Base-by-base conservation (phyloP, 345 rosid genomes). In the Pugionium cornutum region DNA sequence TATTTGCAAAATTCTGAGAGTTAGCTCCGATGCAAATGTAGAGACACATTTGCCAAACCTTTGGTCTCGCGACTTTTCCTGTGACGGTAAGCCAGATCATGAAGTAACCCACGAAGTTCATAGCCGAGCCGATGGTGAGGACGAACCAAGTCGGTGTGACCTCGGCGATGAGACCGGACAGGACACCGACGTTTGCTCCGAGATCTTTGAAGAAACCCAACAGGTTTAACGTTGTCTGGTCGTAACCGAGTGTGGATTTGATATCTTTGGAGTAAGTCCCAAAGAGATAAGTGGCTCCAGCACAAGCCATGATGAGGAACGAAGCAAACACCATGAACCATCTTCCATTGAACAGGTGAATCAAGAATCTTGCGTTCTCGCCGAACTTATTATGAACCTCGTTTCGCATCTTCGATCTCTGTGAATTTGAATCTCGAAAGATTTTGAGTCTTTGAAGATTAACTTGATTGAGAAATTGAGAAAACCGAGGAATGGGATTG, bases 281-380 rank as follows among this genome's bases (percentile, higher is more conserved):
- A 35, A 91, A 91, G 0, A 91, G 80, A 77, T 91, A 88, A 0
- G 97, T 91, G 7, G 89, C 94, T 3, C 97, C 96, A 10, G 97
- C 92, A 25, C 96, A 91, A 6, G 89, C 83, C 97, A 91, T 91
- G 69, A 91, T 82, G 52, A 91, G 75, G 77, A 88, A 91, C 0
- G 97, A 83, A 1, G 96, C 97, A 70, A 86, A 91, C 9, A 88
- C 86, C n/a, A 89, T 79, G 74, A 91, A 91, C 97, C 96, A 91
- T 75, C 97, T 77, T 40, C 96, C 96, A 9, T 48, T 60, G 5
- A 90, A 5, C 30, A 86, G 61, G 62, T 86, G 85, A 1, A 76
- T 50, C 39, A 80, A 42, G 68, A 90, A 88, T 52, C 52, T 58
- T 44, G 60, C 27, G 32, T 33, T 10, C 30, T 80, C 86, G 0